Evolutionary conservation across 2,329 filamentous ascomycete species (phyloP).

Genomic region (Talaromyces marneffei): DNA sequence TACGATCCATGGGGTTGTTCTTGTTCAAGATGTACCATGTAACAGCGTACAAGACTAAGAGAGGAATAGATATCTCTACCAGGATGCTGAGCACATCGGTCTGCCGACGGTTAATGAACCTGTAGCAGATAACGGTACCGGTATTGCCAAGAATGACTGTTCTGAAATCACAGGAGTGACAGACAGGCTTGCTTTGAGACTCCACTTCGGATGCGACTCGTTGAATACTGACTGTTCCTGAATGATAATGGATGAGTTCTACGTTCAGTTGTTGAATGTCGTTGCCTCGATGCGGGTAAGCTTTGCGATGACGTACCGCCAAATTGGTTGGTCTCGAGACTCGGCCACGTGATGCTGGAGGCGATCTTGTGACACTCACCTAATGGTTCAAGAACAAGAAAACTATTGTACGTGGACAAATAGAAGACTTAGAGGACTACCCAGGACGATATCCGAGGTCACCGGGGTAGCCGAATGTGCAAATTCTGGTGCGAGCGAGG

Average conservation of each 20-base stretch:
- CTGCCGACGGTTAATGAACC: too few relatives aligned
- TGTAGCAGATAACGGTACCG: not conserved
- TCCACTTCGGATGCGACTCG: not conserved
- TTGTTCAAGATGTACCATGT: not conserved
- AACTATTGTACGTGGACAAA: not conserved
- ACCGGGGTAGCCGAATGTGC: not conserved
- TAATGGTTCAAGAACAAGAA: not conserved
- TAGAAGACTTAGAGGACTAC: not conserved
- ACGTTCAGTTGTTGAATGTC: not conserved
- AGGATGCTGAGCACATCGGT: slow-evolving; percentile 1
- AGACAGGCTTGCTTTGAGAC: not conserved
- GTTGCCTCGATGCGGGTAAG: slow-evolving; percentile 1
- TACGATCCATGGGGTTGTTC: not conserved
- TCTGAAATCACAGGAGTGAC: not conserved
- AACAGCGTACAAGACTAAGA: not conserved
- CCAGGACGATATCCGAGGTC: not conserved
- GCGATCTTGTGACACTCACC: not conserved
- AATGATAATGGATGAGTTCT: not conserved
- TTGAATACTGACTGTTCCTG: not conserved
- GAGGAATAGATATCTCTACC: not conserved
- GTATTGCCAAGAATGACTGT: not conserved
- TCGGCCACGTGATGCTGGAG: not conserved
- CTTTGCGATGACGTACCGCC: slow-evolving; percentile 2
- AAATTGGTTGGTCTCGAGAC: not conserved
- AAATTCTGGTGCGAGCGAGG: not conserved